Percentiles rank a stretch among this genome's conserved stretches.
Conservation (phyloP, 108 stramenopile genomes). For the Phaeodactylum tricornutum region DNA sequence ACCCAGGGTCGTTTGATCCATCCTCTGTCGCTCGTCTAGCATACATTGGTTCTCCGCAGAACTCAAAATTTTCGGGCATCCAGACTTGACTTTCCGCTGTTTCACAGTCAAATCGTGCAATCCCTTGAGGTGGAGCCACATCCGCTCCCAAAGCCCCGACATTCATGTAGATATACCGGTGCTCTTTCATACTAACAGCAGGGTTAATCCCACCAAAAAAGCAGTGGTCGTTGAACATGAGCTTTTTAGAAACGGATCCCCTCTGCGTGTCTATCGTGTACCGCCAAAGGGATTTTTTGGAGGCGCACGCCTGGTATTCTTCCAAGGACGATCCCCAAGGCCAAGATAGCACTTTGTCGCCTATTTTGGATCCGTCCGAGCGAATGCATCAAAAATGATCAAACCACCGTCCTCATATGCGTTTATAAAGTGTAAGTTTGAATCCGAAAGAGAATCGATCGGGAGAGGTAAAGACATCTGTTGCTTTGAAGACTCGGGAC, state of each 20-base stretch:
- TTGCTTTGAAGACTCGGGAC: conserved; percentile 30
- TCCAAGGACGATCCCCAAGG: conserved; percentile 55
- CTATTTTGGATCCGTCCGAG: conserved; percentile 20
- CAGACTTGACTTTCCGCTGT: conserved; percentile 40
- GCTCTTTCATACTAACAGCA: conserved; percentile 38
- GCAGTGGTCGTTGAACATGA: conserved; percentile 42
- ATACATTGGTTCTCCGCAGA: conserved; percentile 85
- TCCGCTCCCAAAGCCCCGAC: conserved; percentile 43
- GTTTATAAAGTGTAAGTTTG: conserved; percentile 67
- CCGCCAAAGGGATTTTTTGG: conserved; percentile 59
- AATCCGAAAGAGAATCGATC: conserved; percentile 48
- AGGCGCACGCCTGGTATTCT: conserved; percentile 33
- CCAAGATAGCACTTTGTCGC: conserved; percentile 23
- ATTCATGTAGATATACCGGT: conserved; percentile 58
- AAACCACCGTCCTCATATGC: conserved; percentile 59
- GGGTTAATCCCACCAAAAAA: conserved; percentile 71
- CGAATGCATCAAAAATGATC: conserved; percentile 74
- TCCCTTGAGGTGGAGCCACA: conserved; percentile 72
- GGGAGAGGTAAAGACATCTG: conserved; percentile 48
- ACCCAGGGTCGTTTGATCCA: conserved; percentile 30
- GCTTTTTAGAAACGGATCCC: conserved; percentile 41
- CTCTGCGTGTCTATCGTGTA: conserved; percentile 39
- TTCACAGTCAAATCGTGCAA: conserved; percentile 50
- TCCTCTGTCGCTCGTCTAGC: conserved; percentile 32
- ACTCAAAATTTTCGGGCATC: conserved; percentile 64